Evolutionary conservation across 257 asterid species (phyloP).

Genomic region (Nyctanthes arbortristis): DNA sequence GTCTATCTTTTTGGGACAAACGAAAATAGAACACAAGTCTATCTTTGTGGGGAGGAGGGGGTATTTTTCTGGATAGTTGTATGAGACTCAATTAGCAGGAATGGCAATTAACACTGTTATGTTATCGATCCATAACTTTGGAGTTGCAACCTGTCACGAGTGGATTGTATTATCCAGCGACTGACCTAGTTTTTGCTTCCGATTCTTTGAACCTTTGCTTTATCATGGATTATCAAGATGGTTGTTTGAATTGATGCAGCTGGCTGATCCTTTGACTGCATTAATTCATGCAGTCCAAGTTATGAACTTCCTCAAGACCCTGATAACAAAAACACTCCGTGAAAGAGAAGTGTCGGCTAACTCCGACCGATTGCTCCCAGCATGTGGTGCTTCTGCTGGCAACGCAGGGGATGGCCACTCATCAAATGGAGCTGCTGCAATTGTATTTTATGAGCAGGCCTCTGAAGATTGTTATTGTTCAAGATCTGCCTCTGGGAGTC

Average conservation of each 20-base stretch:
- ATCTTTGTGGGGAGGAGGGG: too few species aligned
- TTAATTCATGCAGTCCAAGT: constrained; percentile 93
- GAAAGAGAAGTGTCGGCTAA: constrained; percentile 46
- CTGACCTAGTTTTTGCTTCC: background rate
- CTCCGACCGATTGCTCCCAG: constrained; percentile 12
- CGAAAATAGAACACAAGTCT: too few species aligned
- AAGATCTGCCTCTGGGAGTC: constrained; percentile 19
- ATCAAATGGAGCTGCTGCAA: constrained; percentile 11
- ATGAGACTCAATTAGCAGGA: background rate
- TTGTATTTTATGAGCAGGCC: constrained; percentile 18
- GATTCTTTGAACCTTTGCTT: background rate
- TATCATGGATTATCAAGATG: background rate
- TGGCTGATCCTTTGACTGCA: constrained; percentile 90
- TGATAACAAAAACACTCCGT: constrained; percentile 48
- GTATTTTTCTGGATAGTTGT: background rate
- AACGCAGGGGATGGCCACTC: constrained; percentile 15
- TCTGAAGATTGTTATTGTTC: constrained; percentile 14
- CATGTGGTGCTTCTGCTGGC: constrained; percentile 29
- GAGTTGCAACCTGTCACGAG: background rate
- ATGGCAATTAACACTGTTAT: background rate
- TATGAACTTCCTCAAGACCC: constrained; percentile 80
- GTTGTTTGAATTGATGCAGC: constrained; percentile 46
- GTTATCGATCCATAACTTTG: too few species aligned
- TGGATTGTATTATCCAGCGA: background rate
- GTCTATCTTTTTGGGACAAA: too few species aligned